Conservation (phyloP, 2,329 filamentous ascomycete species). For the Colletotrichum orbiculare region DNA sequence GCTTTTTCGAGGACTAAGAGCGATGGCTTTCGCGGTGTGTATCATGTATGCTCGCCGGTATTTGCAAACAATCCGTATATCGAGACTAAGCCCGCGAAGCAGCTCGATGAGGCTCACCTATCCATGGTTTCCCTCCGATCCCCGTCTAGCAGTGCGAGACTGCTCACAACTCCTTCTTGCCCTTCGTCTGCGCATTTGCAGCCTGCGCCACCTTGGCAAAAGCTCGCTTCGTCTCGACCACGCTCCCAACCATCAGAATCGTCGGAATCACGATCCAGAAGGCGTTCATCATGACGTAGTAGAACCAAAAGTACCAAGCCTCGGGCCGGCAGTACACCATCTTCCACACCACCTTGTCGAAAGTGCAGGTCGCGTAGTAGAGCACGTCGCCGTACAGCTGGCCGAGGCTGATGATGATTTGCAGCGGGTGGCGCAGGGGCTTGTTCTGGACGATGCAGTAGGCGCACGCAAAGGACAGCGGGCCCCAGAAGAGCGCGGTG, state of each 20-base stretch:
- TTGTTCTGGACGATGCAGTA: constrained; percentile 55
- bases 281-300: constrained; percentile 63
- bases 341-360: constrained; percentile 52
- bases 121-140: too few species aligned
- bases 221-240: constrained; percentile 39
- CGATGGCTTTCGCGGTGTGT: too few species aligned
- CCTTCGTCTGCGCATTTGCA: too few species aligned
- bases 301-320: constrained; percentile 62
- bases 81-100: too few species aligned
- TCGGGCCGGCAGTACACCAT: constrained; percentile 62
- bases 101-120: too few species aligned
- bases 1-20: too few species aligned
- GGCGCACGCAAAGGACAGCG: constrained; percentile 60
- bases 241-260: constrained; percentile 45
- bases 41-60: too few species aligned
- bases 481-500: constrained; percentile 65
- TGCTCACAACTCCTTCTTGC: too few species aligned
- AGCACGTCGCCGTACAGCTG: constrained; percentile 64
- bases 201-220: constrained; percentile 42
- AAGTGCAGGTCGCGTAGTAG: constrained; percentile 61
- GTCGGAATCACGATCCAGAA: constrained; percentile 65
- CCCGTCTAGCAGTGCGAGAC: too few species aligned
- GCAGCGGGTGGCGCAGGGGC: constrained; percentile 60
- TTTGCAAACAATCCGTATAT: too few species aligned
- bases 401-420: constrained; percentile 58